These are phyloP conservation scores for Pseudodiploospora longispora DNA, from an alignment of 2,329 filamentous ascomycete species.

Conservation along the genomic window DNA sequence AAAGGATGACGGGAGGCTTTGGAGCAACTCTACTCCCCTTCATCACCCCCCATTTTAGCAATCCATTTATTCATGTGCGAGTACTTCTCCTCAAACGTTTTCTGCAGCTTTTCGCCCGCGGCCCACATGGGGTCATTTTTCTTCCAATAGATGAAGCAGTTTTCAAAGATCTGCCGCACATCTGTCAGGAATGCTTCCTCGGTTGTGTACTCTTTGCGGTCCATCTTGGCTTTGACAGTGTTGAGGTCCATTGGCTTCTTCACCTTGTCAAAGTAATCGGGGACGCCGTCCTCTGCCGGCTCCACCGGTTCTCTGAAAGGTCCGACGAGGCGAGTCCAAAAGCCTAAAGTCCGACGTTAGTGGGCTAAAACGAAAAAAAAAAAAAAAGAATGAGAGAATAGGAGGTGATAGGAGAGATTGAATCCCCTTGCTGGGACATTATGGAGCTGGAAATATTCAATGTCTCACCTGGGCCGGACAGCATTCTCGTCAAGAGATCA, in stretches of 20 bases:
- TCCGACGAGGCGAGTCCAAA: slow-evolving; percentile 58
- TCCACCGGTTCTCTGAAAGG: slow-evolving; percentile 54
- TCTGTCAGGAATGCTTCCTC: slow-evolving; percentile 49
- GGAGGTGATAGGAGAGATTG: too few relatives aligned
- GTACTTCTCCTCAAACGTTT: slow-evolving; percentile 52
- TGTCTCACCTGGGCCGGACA: slow-evolving; percentile 48
- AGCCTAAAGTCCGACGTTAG: slow-evolving; percentile 33
- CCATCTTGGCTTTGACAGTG: slow-evolving; percentile 54
- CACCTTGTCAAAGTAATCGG: slow-evolving; percentile 54
- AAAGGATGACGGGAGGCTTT: background rate
- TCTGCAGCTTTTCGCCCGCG: slow-evolving; percentile 50
- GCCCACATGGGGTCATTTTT: slow-evolving; percentile 46
- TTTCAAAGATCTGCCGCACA: slow-evolving; percentile 54
- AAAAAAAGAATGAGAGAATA: too few relatives aligned
- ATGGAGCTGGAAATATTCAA: background rate
- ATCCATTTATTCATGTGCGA: slow-evolving; percentile 53
- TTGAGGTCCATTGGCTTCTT: slow-evolving; percentile 54
- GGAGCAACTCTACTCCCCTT: slow-evolving; percentile 16
- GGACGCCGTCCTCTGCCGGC: slow-evolving; percentile 47
- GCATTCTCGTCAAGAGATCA: slow-evolving; percentile 51
- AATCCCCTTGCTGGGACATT: too few relatives aligned
- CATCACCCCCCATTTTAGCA: slow-evolving; percentile 39
- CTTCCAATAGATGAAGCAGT: slow-evolving; percentile 58
- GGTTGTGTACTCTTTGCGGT: slow-evolving; percentile 40
- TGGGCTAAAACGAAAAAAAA: background rate